phyloP scores from a whole-genome alignment of 768 basidiomycete genomes.

The Galerina marginata region DNA sequence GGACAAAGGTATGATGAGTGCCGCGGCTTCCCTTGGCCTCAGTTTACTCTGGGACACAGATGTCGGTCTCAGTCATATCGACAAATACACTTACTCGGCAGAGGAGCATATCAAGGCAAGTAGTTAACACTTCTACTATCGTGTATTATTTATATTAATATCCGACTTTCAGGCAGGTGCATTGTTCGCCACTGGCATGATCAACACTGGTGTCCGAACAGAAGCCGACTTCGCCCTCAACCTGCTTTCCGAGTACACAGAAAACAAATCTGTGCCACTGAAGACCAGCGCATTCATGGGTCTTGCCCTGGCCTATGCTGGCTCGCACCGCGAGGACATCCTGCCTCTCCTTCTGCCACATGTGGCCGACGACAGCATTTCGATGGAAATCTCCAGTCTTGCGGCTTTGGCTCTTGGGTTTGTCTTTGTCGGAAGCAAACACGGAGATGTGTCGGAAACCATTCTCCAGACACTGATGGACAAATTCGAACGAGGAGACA shows the following conservation, averaged over 20 bases:
- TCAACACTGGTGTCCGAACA: conserved; percentile 87
- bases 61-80: conserved; percentile 89
- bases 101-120: conserved; percentile 94
- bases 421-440: conserved; percentile 93
- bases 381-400: conserved; percentile 89
- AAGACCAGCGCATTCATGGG: conserved; percentile 91
- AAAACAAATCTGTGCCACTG: conserved; percentile 83
- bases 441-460: conserved; percentile 88
- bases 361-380: conserved; percentile 78
- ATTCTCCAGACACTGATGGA: conserved; percentile 95
- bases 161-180: conserved; percentile 72
- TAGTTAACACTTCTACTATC: not conserved
- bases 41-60: conserved; percentile 97
- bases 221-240: conserved; percentile 94
- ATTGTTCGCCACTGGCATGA: conserved; percentile 90
- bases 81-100: conserved; percentile 95
- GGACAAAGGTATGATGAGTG: conserved; percentile 87
- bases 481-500: conserved; percentile 62
- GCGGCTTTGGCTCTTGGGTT: conserved; percentile 91
- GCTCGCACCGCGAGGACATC: conserved; percentile 90
- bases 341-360: conserved; percentile 77
- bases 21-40: conserved; percentile 92
- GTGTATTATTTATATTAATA: not conserved
- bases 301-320: conserved; percentile 92
- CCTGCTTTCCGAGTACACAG: conserved; percentile 87